Percentiles rank a stretch among this genome's conserved stretches.
phyloP scores from a whole-genome alignment of 345 rosid species.

The Garcia nutans region DNA sequence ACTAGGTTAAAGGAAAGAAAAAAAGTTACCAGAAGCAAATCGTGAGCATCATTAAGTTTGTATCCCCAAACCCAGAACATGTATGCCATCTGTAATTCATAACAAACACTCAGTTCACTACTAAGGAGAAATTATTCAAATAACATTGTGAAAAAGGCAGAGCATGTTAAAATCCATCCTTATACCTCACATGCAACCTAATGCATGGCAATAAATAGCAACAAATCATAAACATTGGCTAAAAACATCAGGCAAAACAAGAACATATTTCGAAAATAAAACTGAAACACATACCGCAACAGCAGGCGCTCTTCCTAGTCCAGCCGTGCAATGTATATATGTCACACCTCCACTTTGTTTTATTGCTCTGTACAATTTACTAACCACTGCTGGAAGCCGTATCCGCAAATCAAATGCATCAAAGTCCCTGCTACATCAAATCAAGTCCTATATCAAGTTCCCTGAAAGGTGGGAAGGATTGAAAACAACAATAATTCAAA shows the following conservation, averaged over 20 bases:
- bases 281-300: conserved; percentile 59
- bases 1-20: neutral
- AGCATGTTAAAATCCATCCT: neutral
- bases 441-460: conserved; percentile 14
- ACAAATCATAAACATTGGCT: neutral
- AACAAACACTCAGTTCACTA: conserved; percentile 13
- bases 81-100: conserved; percentile 70
- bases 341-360: conserved; percentile 81
- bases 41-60: conserved; percentile 75
- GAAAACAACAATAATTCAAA: neutral
- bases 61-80: conserved; percentile 97
- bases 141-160: neutral
- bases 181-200: neutral
- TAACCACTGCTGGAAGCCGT: conserved; percentile 86
- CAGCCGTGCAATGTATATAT: conserved; percentile 96
- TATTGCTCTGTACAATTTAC: conserved; percentile 65
- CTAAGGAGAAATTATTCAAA: conserved; percentile 8
- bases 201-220: neutral
- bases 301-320: conserved; percentile 97
- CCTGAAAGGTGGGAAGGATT: neutral
- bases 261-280: conserved; percentile 10
- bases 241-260: neutral
- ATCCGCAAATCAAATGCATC: conserved; percentile 90
- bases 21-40: conserved; percentile 65
- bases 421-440: conserved; percentile 73